Percentiles rank a stretch among this genome's conserved stretches.
phyloP scores from a whole-genome alignment of 306 rosid genomes.

The Amphicarpaea edgeworthii region DNA sequence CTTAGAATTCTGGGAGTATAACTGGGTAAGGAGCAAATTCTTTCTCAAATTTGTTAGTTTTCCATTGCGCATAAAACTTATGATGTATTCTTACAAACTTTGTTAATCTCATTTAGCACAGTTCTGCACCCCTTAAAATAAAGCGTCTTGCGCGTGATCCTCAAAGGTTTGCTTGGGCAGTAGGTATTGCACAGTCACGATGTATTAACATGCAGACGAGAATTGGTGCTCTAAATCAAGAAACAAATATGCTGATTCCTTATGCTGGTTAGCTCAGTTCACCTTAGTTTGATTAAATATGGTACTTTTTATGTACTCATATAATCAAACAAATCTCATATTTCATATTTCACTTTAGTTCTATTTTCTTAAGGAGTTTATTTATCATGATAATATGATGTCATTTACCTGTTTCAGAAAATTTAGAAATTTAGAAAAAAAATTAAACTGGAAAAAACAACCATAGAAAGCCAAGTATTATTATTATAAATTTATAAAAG shows the following conservation, averaged over 20 bases:
- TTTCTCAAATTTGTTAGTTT: conserved; percentile 35
- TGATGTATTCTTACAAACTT: conserved; percentile 35
- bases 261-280: conserved; percentile 74
- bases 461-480: neutral
- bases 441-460: neutral
- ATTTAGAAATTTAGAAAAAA: neutral
- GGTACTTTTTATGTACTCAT: neutral
- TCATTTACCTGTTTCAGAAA: conserved; percentile 3
- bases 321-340: conserved; percentile 3
- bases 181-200: conserved; percentile 88
- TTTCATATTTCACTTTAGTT: neutral
- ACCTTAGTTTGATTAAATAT: conserved; percentile 28
- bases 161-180: conserved; percentile 90
- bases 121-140: conserved; percentile 80
- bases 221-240: conserved; percentile 82
- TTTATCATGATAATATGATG: conserved; percentile 10
- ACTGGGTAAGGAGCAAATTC: conserved; percentile 70
- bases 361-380: neutral
- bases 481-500: neutral
- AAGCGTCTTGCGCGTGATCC: conserved; percentile 87
- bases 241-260: conserved; percentile 86
- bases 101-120: conserved; percentile 66
- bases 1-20: conserved; percentile 80
- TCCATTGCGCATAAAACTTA: conserved; percentile 18
- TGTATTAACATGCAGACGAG: conserved; percentile 82